phyloP scores from a whole-genome alignment of 1,284 basidiomycete genomes.

The Microbotryum silenes-acaulis region DNA sequence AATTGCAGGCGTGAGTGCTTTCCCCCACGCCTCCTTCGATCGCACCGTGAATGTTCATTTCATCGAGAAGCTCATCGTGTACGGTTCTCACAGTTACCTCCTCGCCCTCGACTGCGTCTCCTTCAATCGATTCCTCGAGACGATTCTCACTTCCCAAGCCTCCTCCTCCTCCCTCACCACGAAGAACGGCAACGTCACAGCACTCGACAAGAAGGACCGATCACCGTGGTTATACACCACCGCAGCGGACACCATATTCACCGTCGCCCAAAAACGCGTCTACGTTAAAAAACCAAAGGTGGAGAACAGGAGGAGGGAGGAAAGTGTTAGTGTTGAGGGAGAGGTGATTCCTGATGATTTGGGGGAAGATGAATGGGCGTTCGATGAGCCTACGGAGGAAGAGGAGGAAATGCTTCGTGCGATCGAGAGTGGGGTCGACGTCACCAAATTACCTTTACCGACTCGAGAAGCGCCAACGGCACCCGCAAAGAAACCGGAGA shows the following conservation, averaged over 20 bases:
- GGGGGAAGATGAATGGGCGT: conserved; percentile 24
- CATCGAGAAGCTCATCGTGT: not conserved
- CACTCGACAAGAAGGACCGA: conserved; percentile 49
- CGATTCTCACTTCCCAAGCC: conserved; percentile 67
- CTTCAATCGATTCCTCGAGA: conserved; percentile 88
- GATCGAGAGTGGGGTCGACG: conserved; percentile 27
- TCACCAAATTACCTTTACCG: conserved; percentile 35
- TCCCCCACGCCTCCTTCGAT: too few relatives aligned
- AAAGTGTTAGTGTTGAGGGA: conserved; percentile 16
- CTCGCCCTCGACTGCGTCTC: conserved; percentile 84
- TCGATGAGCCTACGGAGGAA: conserved; percentile 12
- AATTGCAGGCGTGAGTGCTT: conserved; percentile 62
- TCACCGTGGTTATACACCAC: conserved; percentile 82
- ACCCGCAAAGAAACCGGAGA: not conserved
- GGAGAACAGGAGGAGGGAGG: conserved; percentile 40
- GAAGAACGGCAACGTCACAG: conserved; percentile 1
- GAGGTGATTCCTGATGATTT: conserved; percentile 37
- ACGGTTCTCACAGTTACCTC: conserved; percentile 56
- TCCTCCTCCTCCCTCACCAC: conserved; percentile 25
- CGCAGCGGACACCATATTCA: conserved; percentile 79
- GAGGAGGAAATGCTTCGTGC: conserved; percentile 22
- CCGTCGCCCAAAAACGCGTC: conserved; percentile 68
- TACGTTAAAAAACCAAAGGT: conserved; percentile 51
- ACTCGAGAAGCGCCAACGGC: not conserved
- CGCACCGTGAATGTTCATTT: not conserved